A percentile compares a stretch with the other conserved stretches of the same genome.
Conservation (phyloP, 371 early-diverging fungal species). For the Circinella minor region DNA sequence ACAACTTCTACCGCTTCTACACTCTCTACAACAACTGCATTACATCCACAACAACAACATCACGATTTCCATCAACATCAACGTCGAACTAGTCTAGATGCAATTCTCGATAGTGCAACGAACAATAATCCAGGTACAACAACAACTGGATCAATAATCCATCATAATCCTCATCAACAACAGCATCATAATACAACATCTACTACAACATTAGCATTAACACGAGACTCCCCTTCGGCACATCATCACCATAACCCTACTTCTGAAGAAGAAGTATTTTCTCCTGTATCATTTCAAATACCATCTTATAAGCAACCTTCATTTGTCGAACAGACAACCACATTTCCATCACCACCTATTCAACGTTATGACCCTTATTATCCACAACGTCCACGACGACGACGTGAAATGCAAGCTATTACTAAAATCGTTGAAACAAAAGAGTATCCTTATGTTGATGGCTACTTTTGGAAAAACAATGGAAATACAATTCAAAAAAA, state of each 20-base stretch:
- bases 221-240: neutral
- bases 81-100: constrained; percentile 2
- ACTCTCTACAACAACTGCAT: neutral
- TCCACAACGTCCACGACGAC: constrained; percentile 51
- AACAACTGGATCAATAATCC: neutral
- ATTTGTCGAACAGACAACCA: neutral
- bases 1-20: neutral
- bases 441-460: constrained; percentile 53
- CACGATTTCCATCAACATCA: constrained; percentile 11
- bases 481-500: constrained; percentile 67
- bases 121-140: too few relatives aligned
- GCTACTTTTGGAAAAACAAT: constrained; percentile 64
- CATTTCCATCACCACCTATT: constrained; percentile 13
- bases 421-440: constrained; percentile 62
- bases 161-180: constrained; percentile 9
- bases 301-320: neutral
- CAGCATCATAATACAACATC: neutral
- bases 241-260: too few relatives aligned
- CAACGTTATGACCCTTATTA: constrained; percentile 24
- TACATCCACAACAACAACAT: neutral
- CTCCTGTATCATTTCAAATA: constrained; percentile 5
- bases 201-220: neutral
- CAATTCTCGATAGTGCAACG: constrained; percentile 2
- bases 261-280: constrained; percentile 9
- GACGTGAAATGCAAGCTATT: constrained; percentile 68